Base-by-base conservation (phyloP, 2,329 filamentous ascomycete genomes). In the Phialophora verrucosa region DNA sequence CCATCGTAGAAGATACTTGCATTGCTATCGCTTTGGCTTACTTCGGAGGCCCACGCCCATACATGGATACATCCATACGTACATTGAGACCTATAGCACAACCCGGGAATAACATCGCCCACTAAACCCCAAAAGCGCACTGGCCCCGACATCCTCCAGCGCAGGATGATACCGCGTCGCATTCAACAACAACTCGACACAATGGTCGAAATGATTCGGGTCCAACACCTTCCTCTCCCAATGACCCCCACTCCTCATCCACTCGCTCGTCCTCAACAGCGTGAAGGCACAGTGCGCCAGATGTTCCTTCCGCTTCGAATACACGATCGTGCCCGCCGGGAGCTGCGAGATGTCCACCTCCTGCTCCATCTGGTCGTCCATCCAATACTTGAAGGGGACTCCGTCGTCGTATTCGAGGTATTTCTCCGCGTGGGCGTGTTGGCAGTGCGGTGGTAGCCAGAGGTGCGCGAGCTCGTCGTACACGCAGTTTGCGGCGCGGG, bases 211-310 rank as follows among this genome's bases (percentile, higher is more conserved):
- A 20, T 49, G 44, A 23, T 49, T 49, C 44, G 44, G 44, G 3
- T 49, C 44, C 7, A 49, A 12, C 17, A 49, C 44, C 11, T 49
- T 49, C 7, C 44, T n/a, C 44, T 49, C 44, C 44, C 44, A 49
- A 49, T 49, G 44, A 2, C 44, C 44, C 1, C 44, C 44, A 11
- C 44, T 49, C n/a, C 44, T n/a, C 44, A 49, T 49, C 44, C 44
- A 49, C 44, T 49, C 44, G 11, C 44, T 49, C 44, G 44, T 49
- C 44, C 44, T n/a, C 44, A 49, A 12, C 23, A 49, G 44, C 44
- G 44, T 49, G 44, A 49, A 49, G n/a, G 44, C 44, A 5, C 44
- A 49, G 44, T 49, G 44, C 44, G 44, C 44, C 10, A 49, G 2
- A 4, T 49, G 44, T 17, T 49, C 44, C 44, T 49, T 49, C 23